Percentiles rank a stretch among this genome's conserved stretches.
Conservation (phyloP, 208 protist species). For the Tritrichomonas foetus region DNA sequence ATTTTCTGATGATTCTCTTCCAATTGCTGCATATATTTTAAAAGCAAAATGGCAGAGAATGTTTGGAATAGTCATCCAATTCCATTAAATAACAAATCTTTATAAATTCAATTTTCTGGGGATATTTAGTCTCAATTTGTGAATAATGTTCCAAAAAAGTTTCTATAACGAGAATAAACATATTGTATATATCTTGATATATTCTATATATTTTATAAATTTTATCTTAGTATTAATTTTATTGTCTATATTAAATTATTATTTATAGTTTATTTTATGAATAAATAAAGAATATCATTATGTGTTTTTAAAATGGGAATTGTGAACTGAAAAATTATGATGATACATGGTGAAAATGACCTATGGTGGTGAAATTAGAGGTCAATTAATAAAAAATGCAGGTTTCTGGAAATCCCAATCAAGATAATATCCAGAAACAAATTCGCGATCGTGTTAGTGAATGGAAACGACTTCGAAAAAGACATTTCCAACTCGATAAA, state of each 20-base stretch:
- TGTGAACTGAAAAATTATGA: not conserved
- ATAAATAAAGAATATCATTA: not conserved
- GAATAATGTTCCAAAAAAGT: no score
- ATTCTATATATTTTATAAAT: not conserved
- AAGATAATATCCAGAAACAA: no score
- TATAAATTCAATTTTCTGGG: no score
- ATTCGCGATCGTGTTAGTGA: not conserved
- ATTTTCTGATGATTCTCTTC: no score
- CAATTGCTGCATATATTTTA: no score
- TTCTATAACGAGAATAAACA: no score
- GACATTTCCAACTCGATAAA: slow-evolving; percentile 35
- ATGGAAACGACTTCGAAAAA: not conserved
- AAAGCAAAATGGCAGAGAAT: no score
- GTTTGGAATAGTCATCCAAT: no score
- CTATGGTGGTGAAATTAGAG: not conserved
- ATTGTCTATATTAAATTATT: not conserved
- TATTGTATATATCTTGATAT: no score
- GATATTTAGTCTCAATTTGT: no score
- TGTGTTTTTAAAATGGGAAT: not conserved
- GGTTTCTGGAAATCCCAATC: not conserved
- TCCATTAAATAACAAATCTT: no score
- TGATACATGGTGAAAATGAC: not conserved
- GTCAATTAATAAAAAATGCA: not conserved
- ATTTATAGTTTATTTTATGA: not conserved
- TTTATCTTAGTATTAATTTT: not conserved